phyloP scores from a whole-genome alignment of 192 early-diverging fungal species.

The Phycomyces blakesleeanus region DNA sequence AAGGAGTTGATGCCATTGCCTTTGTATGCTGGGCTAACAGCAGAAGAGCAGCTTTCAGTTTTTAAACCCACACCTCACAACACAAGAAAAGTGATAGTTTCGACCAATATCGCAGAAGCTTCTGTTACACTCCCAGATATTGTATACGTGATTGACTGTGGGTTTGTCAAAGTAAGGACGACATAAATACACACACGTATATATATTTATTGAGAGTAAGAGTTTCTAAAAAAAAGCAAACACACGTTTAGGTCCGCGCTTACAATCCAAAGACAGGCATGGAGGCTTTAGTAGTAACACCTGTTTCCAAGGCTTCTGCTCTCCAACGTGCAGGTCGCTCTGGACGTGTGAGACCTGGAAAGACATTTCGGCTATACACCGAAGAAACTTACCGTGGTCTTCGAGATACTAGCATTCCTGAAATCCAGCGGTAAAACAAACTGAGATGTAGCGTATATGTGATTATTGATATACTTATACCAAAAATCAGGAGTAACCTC shows the following conservation, averaged over 20 bases:
- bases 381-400: slow-evolving; percentile 78
- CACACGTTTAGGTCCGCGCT: slow-evolving; percentile 58
- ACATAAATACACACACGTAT: too few relatives aligned
- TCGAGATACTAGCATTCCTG: slow-evolving; percentile 83
- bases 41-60: slow-evolving; percentile 62
- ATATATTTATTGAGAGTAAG: too few relatives aligned
- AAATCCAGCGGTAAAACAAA: slow-evolving; percentile 83
- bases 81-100: slow-evolving; percentile 79
- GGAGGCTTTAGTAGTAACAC: slow-evolving; percentile 84
- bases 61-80: slow-evolving; percentile 55
- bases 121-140: slow-evolving; percentile 75
- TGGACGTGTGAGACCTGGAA: slow-evolving; percentile 87
- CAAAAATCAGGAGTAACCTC: slow-evolving; percentile 55
- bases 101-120: slow-evolving; percentile 90
- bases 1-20: slow-evolving; percentile 52
- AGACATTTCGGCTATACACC: slow-evolving; percentile 88
- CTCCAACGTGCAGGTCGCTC: slow-evolving; percentile 93
- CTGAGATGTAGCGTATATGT: too few relatives aligned
- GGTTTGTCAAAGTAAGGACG: slow-evolving; percentile 68
- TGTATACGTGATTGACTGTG: slow-evolving; percentile 74
- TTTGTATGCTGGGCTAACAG: slow-evolving; percentile 66
- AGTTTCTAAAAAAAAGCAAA: too few relatives aligned
- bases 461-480: too few relatives aligned
- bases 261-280: slow-evolving; percentile 94
- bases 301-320: slow-evolving; percentile 89